These are phyloP conservation scores for Gliomastix tumulicola DNA, from an alignment of 2,329 filamentous ascomycete genomes.

Conservation along the genomic window DNA sequence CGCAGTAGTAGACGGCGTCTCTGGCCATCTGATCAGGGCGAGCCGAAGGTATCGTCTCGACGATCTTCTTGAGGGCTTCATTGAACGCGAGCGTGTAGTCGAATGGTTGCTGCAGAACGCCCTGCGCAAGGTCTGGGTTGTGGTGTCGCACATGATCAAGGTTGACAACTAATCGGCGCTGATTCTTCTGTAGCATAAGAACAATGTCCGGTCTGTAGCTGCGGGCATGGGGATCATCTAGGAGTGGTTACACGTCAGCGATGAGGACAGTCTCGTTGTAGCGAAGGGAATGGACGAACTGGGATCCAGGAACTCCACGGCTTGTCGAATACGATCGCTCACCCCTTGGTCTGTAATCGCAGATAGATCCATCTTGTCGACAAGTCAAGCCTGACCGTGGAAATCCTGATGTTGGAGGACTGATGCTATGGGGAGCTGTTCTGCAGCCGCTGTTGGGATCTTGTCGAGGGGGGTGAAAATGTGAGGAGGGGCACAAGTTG, in stretches of 20 bases:
- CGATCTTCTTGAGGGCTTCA: conserved; percentile 79
- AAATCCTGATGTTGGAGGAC: too few relatives aligned
- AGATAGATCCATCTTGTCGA: too few relatives aligned
- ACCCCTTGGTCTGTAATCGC: conserved; percentile 84
- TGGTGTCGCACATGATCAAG: conserved; percentile 90
- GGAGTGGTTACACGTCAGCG: neutral
- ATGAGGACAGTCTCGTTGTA: neutral
- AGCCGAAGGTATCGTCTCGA: conserved; percentile 70
- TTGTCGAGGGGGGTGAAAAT: too few relatives aligned
- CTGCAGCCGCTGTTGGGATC: too few relatives aligned
- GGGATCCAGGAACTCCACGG: conserved; percentile 91
- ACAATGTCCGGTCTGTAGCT: conserved; percentile 91
- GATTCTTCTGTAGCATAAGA: conserved; percentile 62
- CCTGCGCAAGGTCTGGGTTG: conserved; percentile 71
- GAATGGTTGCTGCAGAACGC: conserved; percentile 78
- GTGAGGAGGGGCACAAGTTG: too few relatives aligned
- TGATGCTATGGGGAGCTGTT: too few relatives aligned
- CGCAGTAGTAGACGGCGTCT: conserved; percentile 89
- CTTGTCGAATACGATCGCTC: conserved; percentile 75
- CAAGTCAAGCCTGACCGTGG: too few relatives aligned
- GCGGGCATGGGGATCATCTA: conserved; percentile 46
- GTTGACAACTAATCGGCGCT: conserved; percentile 61
- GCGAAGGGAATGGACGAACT: conserved; percentile 48
- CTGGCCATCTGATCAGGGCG: conserved; percentile 68
- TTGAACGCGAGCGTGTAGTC: conserved; percentile 87